Percentiles rank a stretch among this genome's conserved stretches.
Conservation (phyloP, 352 stramenopile species). For the Globisporangium canariense region DNA sequence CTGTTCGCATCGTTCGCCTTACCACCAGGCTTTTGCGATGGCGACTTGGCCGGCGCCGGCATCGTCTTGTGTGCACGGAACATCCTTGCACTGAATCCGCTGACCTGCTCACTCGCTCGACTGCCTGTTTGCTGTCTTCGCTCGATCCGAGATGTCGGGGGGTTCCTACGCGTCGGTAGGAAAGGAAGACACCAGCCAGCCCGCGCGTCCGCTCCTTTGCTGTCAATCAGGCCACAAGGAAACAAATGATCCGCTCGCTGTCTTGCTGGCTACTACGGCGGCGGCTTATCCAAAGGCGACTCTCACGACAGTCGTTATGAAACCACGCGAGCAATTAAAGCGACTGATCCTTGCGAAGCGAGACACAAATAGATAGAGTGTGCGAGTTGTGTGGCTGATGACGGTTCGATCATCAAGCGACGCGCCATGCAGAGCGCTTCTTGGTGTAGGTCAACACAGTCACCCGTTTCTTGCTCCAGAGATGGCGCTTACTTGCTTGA, state of each 20-base stretch:
- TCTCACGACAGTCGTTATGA: conserved; percentile 2
- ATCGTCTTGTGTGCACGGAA: conserved; percentile 16
- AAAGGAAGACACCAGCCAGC: background rate
- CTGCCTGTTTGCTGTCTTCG: too few relatives aligned
- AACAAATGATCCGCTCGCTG: background rate
- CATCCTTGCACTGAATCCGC: background rate
- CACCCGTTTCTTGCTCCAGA: background rate
- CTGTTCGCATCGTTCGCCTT: conserved; percentile 16
- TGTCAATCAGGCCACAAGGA: background rate
- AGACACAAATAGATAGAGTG: background rate
- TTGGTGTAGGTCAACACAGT: background rate
- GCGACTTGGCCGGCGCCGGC: conserved; percentile 14
- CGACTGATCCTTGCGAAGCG: background rate
- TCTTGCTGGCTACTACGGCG: background rate
- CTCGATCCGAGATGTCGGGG: too few relatives aligned
- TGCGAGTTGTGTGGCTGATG: background rate
- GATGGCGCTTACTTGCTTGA: background rate
- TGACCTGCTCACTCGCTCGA: background rate
- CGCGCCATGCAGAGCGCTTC: background rate
- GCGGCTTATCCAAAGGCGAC: conserved; percentile 3
- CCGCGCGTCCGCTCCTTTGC: background rate
- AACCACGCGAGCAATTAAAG: conserved; percentile 3
- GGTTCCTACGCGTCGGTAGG: background rate
- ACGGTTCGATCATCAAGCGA: conserved; percentile 4
- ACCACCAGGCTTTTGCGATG: conserved; percentile 3